Evolutionary conservation across 1,139 yeast genomes (phyloP), one percentile per base, ranked within the genome.

Genomic region (Candida frijolesensis): DNA sequence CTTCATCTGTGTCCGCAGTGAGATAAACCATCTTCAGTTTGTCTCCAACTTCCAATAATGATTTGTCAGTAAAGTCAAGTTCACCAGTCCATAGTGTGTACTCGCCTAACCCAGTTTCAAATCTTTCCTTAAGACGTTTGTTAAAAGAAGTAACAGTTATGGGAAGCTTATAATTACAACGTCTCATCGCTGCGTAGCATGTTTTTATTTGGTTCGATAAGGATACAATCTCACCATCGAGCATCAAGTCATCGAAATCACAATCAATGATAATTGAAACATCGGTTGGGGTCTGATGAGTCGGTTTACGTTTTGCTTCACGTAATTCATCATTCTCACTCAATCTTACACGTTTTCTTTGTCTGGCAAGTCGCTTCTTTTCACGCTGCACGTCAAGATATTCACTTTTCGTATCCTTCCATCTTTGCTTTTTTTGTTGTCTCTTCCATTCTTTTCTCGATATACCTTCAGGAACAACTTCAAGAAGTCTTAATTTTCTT

Each of bases 161-260:
- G 25, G 82, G 80, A 4, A 90, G 82, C n/a, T 80, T 80, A 58
- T 79, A 75, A 45, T 72, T 68, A 15, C 89, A 82, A 50, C 81
- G 79, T 57, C 88, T 79, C 64, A 87, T 89, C 22, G 87, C 85
- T 8, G 96, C 82, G 67, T 94, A 92, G 51, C 91, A 80, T 52
- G 97, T 76, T 10, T 94, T 83, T 46, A 94, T 78, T 68, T 94
- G 99, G 54, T 84, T 82, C 10, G 92, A 82, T 64, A 92, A 70
- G 16, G 96, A 88, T 2, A 80, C 82, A 44, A 88, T 80, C 62
- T 94, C 98, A 64, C 78, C 85, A 38, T 84, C 87, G 47, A 78
- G 82, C 99, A 94, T 94, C 61, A 88, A 67, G 42, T 89, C 91
- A 63, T 94, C 99, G 66, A 94, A 94, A 22, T 80, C 89, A 69